These are phyloP conservation scores for Pelagophyceae sp. DNA, from an alignment of 352 stramenopile genomes.

Conservation along the genomic window DNA sequence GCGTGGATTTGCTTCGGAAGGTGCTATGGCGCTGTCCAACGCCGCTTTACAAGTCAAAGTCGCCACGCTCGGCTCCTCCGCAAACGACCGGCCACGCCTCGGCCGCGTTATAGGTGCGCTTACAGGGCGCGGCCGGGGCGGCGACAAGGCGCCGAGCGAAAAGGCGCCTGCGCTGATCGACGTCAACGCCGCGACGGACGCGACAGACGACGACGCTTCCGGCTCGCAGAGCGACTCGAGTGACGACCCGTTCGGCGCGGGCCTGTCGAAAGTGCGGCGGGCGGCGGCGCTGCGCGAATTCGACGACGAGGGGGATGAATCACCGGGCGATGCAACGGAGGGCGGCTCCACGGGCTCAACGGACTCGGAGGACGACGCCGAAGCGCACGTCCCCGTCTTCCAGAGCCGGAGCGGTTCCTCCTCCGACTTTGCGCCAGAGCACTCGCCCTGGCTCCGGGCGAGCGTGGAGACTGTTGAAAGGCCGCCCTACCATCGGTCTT, in stretches of 20 bases:
- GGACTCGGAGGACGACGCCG: slow-evolving; percentile 14
- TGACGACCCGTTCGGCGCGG: not conserved
- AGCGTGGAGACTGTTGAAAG: not conserved
- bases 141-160: no score
- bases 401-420: not conserved
- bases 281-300: not conserved
- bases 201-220: not conserved
- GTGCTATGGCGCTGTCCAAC: no score
- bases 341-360: not conserved
- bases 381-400: not conserved
- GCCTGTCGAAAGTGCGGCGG: not conserved
- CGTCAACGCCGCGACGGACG: not conserved
- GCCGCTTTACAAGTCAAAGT: no score
- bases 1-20: no score
- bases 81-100: no score
- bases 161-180: no score
- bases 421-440: not conserved
- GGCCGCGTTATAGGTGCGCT: no score
- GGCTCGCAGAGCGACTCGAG: not conserved
- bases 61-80: no score
- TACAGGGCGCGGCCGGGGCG: no score
- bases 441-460: not conserved
- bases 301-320: slow-evolving; percentile 18
- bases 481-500: slow-evolving; percentile 12
- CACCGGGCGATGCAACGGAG: not conserved